Evolutionary conservation across 768 basidiomycete species (phyloP).

Genomic region (Psilocybe subaeruginosa): DNA sequence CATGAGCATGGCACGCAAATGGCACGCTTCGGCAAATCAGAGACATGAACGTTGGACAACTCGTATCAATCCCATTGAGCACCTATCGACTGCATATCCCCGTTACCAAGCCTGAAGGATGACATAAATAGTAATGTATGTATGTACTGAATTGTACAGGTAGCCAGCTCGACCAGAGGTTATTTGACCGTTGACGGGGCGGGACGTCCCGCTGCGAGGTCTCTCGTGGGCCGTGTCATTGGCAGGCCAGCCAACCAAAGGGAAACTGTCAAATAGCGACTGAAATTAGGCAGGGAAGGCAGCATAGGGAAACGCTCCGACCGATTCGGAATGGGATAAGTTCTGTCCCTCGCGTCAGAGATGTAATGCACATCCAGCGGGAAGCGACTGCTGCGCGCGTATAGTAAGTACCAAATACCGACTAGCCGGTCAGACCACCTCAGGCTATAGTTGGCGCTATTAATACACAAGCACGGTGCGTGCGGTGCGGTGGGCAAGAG

Average conservation of each 20-base stretch:
- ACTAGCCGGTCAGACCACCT: background rate
- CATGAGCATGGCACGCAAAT: background rate
- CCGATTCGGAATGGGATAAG: conserved; percentile 2
- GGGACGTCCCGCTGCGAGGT: background rate
- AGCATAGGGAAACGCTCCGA: background rate
- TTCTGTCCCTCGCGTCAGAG: background rate
- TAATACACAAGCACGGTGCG: background rate
- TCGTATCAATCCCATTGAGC: background rate
- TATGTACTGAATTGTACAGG: background rate
- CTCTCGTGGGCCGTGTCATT: background rate
- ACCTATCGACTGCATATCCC: background rate
- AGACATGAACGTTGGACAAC: background rate
- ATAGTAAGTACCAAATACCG: background rate
- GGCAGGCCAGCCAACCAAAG: background rate
- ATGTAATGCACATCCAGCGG: background rate
- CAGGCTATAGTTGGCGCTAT: background rate
- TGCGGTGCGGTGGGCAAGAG: no score
- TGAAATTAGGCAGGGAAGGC: background rate
- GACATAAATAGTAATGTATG: background rate
- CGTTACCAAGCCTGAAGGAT: background rate
- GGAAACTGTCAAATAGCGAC: background rate
- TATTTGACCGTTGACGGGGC: background rate
- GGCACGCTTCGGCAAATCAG: background rate
- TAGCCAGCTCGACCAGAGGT: background rate
- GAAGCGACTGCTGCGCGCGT: no score